Percentiles rank a stretch among this genome's conserved stretches.
These are phyloP conservation scores for Stachybotrys echinatus DNA, from an alignment of 2,329 filamentous ascomycete genomes.

Conservation along the genomic window DNA sequence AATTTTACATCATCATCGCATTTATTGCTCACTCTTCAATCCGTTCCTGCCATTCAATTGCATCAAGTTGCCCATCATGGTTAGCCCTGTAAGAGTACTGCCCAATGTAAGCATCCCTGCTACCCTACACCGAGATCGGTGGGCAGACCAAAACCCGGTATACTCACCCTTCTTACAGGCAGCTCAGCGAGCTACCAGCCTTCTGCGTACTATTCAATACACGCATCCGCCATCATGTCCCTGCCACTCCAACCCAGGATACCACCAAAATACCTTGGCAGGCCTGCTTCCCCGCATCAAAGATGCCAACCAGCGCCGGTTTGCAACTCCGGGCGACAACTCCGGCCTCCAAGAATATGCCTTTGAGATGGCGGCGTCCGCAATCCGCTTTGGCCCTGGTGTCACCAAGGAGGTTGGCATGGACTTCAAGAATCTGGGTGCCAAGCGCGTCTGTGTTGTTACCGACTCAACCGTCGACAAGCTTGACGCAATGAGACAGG, in stretches of 20 bases:
- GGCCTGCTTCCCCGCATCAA: constrained; percentile 42
- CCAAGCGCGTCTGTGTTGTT: constrained; percentile 83
- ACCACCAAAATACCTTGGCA: constrained; percentile 61
- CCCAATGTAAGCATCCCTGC: constrained; percentile 23
- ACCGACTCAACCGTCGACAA: constrained; percentile 80
- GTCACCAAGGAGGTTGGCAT: constrained; percentile 95
- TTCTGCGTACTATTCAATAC: constrained; percentile 86
- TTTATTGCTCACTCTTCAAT: not conserved
- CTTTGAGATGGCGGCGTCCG: constrained; percentile 96
- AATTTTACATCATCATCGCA: not conserved
- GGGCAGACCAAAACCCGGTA: too few relatives aligned
- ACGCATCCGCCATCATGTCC: constrained; percentile 84
- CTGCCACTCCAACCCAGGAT: constrained; percentile 83
- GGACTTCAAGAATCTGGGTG: constrained; percentile 90
- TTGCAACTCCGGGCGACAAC: constrained; percentile 64
- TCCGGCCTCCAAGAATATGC: constrained; percentile 85
- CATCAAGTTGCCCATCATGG: constrained; percentile 12
- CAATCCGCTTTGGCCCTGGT: constrained; percentile 89
- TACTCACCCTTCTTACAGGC: constrained; percentile 31
- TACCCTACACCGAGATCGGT: not conserved
- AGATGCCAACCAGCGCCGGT: constrained; percentile 37
- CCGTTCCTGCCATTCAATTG: not conserved
- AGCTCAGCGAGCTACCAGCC: constrained; percentile 60
- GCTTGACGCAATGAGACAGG: constrained; percentile 85
- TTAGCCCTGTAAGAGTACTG: constrained; percentile 21